Evolutionary conservation across 2,329 filamentous ascomycete species (phyloP).

Genomic region (Alternaria alternata): DNA sequence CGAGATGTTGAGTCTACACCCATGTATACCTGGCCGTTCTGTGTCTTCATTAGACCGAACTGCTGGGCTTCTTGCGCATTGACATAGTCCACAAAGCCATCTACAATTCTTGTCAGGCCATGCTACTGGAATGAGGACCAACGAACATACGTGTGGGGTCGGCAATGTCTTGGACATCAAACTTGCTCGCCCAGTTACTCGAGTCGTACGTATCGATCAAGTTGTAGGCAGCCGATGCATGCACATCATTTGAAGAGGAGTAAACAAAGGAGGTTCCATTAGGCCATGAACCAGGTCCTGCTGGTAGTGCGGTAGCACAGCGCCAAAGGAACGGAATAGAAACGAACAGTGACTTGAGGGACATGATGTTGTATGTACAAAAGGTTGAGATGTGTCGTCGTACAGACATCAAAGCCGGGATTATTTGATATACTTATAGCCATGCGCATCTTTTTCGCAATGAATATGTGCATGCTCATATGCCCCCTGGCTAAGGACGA

Average conservation of each 20-base stretch:
- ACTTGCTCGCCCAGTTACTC: conserved; percentile 50
- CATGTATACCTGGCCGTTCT: conserved; percentile 50
- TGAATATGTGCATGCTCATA: conserved; percentile 7
- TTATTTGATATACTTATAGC: conserved; percentile 21
- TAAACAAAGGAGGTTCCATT: conserved; percentile 28
- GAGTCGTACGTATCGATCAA: conserved; percentile 49
- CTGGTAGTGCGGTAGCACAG: conserved; percentile 29
- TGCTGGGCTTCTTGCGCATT: conserved; percentile 42
- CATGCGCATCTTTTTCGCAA: neutral
- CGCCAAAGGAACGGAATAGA: conserved; percentile 32
- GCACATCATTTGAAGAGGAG: conserved; percentile 17
- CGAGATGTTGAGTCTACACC: conserved; percentile 45
- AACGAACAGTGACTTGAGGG: conserved; percentile 20
- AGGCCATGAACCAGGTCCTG: conserved; percentile 34
- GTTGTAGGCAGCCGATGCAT: conserved; percentile 32
- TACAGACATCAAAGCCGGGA: conserved; percentile 8
- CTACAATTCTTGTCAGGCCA: conserved; percentile 14
- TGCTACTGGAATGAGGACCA: neutral
- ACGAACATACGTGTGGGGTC: conserved; percentile 45
- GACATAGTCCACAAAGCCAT: conserved; percentile 52
- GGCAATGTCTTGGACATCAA: conserved; percentile 46
- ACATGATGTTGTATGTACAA: conserved; percentile 22
- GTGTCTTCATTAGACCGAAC: conserved; percentile 42
- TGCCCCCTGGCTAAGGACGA: conserved; percentile 1
- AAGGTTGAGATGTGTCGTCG: conserved; percentile 11